Evolutionary conservation across 139 green algal genomes (phyloP), one percentile per base, ranked within the genome.

Genomic region (Haematococcus lacustris): DNA sequence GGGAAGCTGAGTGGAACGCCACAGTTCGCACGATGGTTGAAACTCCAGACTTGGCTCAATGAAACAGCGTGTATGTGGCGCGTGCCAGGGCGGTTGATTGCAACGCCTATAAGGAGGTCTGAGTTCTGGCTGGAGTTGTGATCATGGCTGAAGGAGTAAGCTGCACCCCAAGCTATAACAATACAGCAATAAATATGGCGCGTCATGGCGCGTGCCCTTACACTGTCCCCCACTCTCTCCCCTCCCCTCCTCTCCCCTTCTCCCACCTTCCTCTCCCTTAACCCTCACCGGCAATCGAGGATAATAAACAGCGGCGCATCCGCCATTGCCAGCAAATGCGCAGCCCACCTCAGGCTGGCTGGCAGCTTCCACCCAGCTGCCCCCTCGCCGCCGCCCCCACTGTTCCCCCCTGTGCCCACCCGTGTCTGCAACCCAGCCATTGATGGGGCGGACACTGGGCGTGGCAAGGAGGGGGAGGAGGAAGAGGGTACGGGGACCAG

Each of bases 261-360:
- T 3, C 28, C 39, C 50, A 26, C 34, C 6, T 3, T 64, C 5
- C 61, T n/a, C n/a, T n/a, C n/a, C n/a, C n/a, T n/a, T n/a, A n/a
- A n/a, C n/a, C n/a, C n/a, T n/a, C n/a, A 81, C 77, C 72, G 70
- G 38, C 79, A 77, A 71, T 80, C 74, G 13, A 84, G 74, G 26
- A 84, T 80, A 37, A 80, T 21, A 0, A 76, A 78, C 41, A 80
- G 28, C 0, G 74, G 74, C 30, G 75, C 81, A 17, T 78, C 65
- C 0, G 76, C 63, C 34, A 82, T 25, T 4, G 57, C 63, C 1
- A 57, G 41, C 0, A 62, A 5, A 2, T 37, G 25, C 26, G 9
- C 13, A 41, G 39, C 66, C 53, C 40, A 71, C 39, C 53, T 30
- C 13, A 64, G 32, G 13, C 17, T 51, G 63, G 37, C 33, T 37